Percentiles rank a stretch among this genome's conserved stretches.
Conservation (phyloP, 108 stramenopile genomes). For the Schizochytrium sp. region DNA sequence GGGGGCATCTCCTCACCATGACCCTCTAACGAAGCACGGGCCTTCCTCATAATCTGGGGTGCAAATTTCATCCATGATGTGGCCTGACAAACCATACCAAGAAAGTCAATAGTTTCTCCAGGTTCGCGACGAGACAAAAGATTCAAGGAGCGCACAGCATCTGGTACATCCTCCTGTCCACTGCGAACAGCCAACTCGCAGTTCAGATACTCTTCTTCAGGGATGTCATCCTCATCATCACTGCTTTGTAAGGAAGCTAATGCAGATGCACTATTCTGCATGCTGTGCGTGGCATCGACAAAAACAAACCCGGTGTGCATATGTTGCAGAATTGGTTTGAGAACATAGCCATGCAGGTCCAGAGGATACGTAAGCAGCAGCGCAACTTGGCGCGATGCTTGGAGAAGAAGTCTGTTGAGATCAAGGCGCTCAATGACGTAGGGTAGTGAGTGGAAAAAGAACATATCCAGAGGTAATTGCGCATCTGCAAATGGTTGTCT, state of each 20-base stretch:
- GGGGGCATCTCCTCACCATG: not conserved
- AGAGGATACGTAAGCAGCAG: slow-evolving; percentile 1
- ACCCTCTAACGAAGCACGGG: not conserved
- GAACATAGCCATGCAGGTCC: slow-evolving; percentile 51
- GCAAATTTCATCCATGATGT: slow-evolving; percentile 23
- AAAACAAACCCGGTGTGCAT: slow-evolving; percentile 31
- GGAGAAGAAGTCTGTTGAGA: not conserved
- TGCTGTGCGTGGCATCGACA: slow-evolving; percentile 6
- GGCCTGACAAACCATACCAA: slow-evolving; percentile 33
- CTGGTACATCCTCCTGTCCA: not conserved
- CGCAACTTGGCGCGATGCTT: slow-evolving; percentile 34
- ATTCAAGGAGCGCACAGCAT: not conserved
- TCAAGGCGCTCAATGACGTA: slow-evolving; percentile 49
- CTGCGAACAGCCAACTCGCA: not conserved
- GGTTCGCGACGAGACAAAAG: not conserved
- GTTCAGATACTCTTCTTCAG: not conserved
- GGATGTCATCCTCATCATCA: not conserved
- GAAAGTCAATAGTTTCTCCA: not conserved
- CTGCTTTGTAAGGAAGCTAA: too few species aligned
- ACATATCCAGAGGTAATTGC: slow-evolving; percentile 47
- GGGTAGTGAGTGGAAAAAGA: slow-evolving; percentile 44
- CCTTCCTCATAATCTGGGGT: not conserved
- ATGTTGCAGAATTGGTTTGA: slow-evolving; percentile 25
- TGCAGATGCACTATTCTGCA: not conserved
- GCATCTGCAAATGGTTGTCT: slow-evolving; percentile 46